Conservation (phyloP, 225 moss, liverwort and hornwort genomes). For the Bryum argenteum region DNA sequence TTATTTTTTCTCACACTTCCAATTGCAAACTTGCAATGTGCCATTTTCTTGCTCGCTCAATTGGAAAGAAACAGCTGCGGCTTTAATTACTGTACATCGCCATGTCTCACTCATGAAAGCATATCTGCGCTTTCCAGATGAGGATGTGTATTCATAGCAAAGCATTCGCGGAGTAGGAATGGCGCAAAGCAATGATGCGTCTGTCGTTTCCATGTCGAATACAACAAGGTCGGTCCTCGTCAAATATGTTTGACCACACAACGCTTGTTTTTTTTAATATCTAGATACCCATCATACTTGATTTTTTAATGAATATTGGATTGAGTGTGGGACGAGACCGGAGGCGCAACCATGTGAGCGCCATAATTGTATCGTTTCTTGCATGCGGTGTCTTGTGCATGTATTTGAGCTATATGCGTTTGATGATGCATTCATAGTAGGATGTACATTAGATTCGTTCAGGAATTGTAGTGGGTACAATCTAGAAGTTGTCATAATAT, state of each 20-base stretch:
- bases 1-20: neutral
- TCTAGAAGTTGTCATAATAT: too few relatives aligned
- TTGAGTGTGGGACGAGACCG: too few relatives aligned
- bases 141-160: constrained; percentile 1
- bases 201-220: neutral
- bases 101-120: constrained; percentile 3
- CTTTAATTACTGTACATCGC: neutral
- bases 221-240: neutral
- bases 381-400: too few relatives aligned
- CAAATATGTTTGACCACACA: accelerated
- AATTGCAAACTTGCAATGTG: neutral
- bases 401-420: too few relatives aligned
- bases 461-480: too few relatives aligned
- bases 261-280: too few relatives aligned
- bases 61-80: constrained; percentile 3
- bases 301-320: too few relatives aligned
- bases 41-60: neutral
- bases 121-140: neutral
- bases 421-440: too few relatives aligned
- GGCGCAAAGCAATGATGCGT: neutral
- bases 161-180: neutral
- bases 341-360: too few relatives aligned
- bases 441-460: too few relatives aligned
- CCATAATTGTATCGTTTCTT: too few relatives aligned
- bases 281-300: too few relatives aligned